These are phyloP conservation scores for Solanum chmielewskii DNA, from an alignment of 257 asterid genomes.

Conservation along the genomic window DNA sequence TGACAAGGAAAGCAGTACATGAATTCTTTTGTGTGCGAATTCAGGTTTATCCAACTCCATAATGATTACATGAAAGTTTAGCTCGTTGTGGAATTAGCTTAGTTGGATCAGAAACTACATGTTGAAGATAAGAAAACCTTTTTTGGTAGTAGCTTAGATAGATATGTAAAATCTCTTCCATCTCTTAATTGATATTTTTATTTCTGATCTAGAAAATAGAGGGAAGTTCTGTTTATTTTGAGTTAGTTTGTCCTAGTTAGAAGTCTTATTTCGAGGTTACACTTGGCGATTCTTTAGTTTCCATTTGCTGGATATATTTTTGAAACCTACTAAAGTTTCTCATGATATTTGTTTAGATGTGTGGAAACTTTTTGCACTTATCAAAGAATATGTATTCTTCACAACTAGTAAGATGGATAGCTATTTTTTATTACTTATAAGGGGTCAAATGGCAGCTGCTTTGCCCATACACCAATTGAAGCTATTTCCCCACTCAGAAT, in stretches of 20 bases:
- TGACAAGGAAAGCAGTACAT: neutral
- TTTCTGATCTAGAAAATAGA: neutral
- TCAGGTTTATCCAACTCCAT: constrained; percentile 7
- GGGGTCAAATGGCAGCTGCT: neutral
- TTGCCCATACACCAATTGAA: neutral
- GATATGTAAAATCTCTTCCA: neutral
- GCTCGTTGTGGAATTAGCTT: neutral
- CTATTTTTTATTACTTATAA: neutral
- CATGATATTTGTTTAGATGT: neutral
- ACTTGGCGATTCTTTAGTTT: neutral
- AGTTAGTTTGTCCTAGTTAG: neutral
- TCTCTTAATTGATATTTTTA: neutral
- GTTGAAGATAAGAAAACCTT: neutral
- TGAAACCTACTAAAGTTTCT: neutral
- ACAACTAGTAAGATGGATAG: neutral
- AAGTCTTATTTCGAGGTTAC: neutral
- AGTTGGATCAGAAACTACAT: neutral
- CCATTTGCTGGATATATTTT: neutral
- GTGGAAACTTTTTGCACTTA: neutral
- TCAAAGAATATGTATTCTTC: neutral
- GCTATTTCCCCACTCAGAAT: neutral
- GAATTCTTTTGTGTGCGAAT: neutral
- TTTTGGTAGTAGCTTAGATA: neutral
- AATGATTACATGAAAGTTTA: constrained; percentile 1
- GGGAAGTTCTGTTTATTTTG: neutral